Base-by-base conservation (phyloP, 2,329 filamentous ascomycete species). In the Apiospora arundinis region DNA sequence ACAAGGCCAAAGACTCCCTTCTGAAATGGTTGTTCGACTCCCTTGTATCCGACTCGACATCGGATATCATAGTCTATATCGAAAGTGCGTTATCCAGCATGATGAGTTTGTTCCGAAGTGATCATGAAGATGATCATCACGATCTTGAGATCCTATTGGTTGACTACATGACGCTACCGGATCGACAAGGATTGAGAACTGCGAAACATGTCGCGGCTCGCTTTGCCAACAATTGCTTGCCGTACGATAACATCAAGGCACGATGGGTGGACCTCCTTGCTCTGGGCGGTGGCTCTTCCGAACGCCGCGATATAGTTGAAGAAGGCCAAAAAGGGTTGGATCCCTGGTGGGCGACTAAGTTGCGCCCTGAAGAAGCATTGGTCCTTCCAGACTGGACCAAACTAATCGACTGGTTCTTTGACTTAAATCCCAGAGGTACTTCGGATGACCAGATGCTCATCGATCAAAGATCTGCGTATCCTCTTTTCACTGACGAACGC, bases 231-330 rank as follows among this genome's bases (percentile, higher is more conserved):
- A 89, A 93, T 68, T 97, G 94, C 77, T 85, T 99, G 6, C 89
- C 92, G 0, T 98, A 94, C 76, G 87, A 87, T 25, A 94, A 97
- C 77, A 87, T 94, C 12, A 86, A 92, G 48, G 96, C 91, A 37
- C 90, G 96, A 67, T 98, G 94, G 93, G 93, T 98, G 66, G 91
- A 98, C 79, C 89, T 98, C 21, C 86, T 98, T 68, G 95, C 95
- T 9, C 85, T 96, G 11, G 90, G 89, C 21, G 91, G 91, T 16
- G 87, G 87, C 3, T 81, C 84, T 2, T 88, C 90, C 68, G 92
- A 95, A 78, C 89, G 93, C 65, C 92, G 91, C 72, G 95, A 98
- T 78, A 91, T 98, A 3, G 83, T 93, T 0, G 96, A 99, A 79
- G 95, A 98, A 82, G 96, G 95, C 1, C 91, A 90, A 73, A 95